Evolutionary conservation across 495 filamentous ascomycete species (phyloP).

Genomic region (Jackrogersella multiformis): DNA sequence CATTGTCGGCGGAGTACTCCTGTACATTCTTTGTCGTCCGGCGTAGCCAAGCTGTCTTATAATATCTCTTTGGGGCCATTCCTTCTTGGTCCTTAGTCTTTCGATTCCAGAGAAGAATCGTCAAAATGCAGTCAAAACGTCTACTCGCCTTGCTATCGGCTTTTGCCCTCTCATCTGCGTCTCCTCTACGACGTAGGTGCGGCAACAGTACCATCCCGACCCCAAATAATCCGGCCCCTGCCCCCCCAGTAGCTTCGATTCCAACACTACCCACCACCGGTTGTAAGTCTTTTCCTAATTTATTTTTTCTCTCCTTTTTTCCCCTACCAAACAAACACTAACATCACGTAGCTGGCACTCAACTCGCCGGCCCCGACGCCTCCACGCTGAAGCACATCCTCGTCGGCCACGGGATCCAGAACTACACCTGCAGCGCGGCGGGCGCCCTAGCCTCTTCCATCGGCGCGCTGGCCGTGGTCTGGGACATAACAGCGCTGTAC

Average conservation of each 20-base stretch:
- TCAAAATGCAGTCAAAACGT: slow-evolving; percentile 41
- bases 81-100: slow-evolving; percentile 6
- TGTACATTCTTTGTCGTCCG: slow-evolving; percentile 18
- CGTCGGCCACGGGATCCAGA: slow-evolving; percentile 78
- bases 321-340: slow-evolving; percentile 5
- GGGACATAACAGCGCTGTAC: slow-evolving; percentile 64
- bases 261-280: slow-evolving; percentile 42
- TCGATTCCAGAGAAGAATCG: slow-evolving; percentile 9
- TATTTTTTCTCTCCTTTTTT: not conserved
- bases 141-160: slow-evolving; percentile 42
- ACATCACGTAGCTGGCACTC: slow-evolving; percentile 34
- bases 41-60: slow-evolving; percentile 21
- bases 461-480: slow-evolving; percentile 75
- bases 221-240: slow-evolving; percentile 16
- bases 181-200: slow-evolving; percentile 42
- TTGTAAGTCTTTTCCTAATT: slow-evolving; percentile 32
- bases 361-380: slow-evolving; percentile 59
- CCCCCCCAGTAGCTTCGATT: slow-evolving; percentile 10
- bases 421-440: slow-evolving; percentile 71
- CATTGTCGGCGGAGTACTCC: slow-evolving; percentile 14
- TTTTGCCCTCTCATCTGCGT: slow-evolving; percentile 48
- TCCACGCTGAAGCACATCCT: slow-evolving; percentile 67
- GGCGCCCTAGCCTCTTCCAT: slow-evolving; percentile 46
- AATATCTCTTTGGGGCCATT: slow-evolving; percentile 32
- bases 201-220: slow-evolving; percentile 23